Base-by-base conservation (phyloP, 495 filamentous ascomycete species). In the Podospora anserina region DNA sequence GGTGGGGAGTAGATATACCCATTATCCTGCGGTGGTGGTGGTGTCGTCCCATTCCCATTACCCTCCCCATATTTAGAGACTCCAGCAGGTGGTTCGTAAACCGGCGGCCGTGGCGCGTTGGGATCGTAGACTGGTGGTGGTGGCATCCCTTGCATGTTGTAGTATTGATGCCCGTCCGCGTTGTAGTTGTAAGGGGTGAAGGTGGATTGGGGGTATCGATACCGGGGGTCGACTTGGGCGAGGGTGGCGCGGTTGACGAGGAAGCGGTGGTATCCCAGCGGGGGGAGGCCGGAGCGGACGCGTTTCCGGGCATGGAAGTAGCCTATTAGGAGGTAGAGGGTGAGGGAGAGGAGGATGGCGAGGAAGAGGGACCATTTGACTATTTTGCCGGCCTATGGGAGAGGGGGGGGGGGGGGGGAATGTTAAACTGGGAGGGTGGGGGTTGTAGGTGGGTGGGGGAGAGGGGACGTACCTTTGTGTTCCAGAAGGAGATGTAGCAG, bases 331-430 rank as follows among this genome's bases (percentile, higher is more conserved):
- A 88, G 80, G 67, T 85, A 81, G 30, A 87, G 74, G 70, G 84
- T 69, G 66, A 89, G 73, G 54, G 89, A 49, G 34, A 84, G 57
- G 27, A 87, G 76, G 61, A 84, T 64, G 61, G 78, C 83, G 67
- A 89, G 84, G 74, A 92, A 86, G 57, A 93, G 76, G 32, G 82
- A 82, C 85, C 89, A 94, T 77, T 91, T 91, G 71, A 91, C 77
- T 65, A 87, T 87, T 61, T 83, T 74, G 56, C 85, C 89, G 28
- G 80, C 82, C 88, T 90, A 34, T 19, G 39, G 34, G 1, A 11
- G 20, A 49, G 0, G 2, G 9, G 5, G 39, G 39, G 0, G 2
- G 9, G 5, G 39, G 39, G 2, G 39, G 5, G 0, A 5, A 32
- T 32, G 30, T 4, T 32, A 7, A 4, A 7, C 7, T 32, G 4